These are phyloP conservation scores for Scenedesmus sp. DNA, from an alignment of 163 green algal genomes.

Conservation along the genomic window DNA sequence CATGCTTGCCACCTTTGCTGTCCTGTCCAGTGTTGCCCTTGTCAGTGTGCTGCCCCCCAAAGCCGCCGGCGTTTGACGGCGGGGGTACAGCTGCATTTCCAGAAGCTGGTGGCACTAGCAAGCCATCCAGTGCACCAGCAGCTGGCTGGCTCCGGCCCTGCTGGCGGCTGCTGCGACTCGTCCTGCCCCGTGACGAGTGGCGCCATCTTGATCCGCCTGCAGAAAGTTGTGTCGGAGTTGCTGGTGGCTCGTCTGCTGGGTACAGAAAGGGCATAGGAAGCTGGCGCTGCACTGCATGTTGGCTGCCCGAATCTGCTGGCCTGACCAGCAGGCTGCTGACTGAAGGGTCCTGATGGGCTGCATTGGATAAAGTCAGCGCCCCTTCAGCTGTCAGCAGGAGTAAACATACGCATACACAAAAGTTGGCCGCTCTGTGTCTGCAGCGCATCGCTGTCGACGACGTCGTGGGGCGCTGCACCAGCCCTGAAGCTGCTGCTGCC, in stretches of 20 bases:
- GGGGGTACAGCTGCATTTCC: not conserved
- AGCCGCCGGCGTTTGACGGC: not conserved
- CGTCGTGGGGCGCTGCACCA: not conserved
- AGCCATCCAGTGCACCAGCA: not conserved
- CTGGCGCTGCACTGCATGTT: not conserved
- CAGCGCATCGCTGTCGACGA: not conserved
- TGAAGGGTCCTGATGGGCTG: not conserved
- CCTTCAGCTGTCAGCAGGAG: not conserved
- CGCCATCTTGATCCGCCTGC: not conserved
- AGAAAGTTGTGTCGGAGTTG: not conserved
- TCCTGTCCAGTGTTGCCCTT: not conserved
- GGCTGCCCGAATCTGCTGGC: not conserved
- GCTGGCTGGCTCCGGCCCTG: not conserved
- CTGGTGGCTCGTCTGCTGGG: not conserved
- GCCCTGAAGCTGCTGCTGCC: not conserved
- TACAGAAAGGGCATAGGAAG: not conserved
- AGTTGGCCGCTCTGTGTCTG: not conserved
- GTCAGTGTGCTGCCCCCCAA: not conserved
- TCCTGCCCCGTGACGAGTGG: not conserved
- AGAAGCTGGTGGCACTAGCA: not conserved
- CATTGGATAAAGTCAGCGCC: not conserved
- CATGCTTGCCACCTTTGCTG: not conserved
- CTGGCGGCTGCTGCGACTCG: not conserved
- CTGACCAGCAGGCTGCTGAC: constrained; percentile 9
- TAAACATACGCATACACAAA: not conserved